Percentiles rank a stretch among this genome's conserved stretches.
phyloP scores from a whole-genome alignment of 768 basidiomycete species.

The Leccinum variicolor region DNA sequence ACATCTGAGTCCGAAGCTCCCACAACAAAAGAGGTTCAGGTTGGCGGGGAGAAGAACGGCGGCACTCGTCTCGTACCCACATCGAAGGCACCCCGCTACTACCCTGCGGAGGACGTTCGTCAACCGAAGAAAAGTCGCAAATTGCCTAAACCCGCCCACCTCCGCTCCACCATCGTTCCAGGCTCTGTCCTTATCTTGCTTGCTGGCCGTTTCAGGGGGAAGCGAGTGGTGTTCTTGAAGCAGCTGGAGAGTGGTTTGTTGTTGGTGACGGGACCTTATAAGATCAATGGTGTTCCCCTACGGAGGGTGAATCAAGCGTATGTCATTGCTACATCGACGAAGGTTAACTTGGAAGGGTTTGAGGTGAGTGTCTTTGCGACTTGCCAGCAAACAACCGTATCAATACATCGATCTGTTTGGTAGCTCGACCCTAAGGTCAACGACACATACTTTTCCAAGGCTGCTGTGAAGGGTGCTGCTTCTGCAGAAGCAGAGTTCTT shows the following conservation, averaged over 20 bases:
- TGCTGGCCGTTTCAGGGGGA: slow-evolving; percentile 96
- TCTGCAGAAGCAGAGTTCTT: slow-evolving; percentile 99
- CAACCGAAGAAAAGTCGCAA: slow-evolving; percentile 92
- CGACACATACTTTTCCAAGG: slow-evolving; percentile 92
- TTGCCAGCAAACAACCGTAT: neutral
- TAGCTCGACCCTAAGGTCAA: slow-evolving; percentile 88
- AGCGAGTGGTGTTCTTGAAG: slow-evolving; percentile 98
- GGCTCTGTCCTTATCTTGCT: slow-evolving; percentile 95
- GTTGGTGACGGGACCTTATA: slow-evolving; percentile 96
- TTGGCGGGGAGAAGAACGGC: slow-evolving; percentile 91
- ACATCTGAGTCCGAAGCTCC: slow-evolving; percentile 65
- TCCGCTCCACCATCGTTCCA: slow-evolving; percentile 87
- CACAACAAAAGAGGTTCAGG: slow-evolving; percentile 69
- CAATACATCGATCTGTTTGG: slow-evolving; percentile 7
- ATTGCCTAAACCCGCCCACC: slow-evolving; percentile 68
- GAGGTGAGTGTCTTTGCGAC: slow-evolving; percentile 49
- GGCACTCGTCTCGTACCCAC: slow-evolving; percentile 84
- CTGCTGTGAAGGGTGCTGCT: slow-evolving; percentile 58
- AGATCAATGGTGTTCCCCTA: slow-evolving; percentile 97
- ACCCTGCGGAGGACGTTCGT: slow-evolving; percentile 92
- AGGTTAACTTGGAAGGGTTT: slow-evolving; percentile 73
- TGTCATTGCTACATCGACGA: slow-evolving; percentile 97
- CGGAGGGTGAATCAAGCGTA: slow-evolving; percentile 98
- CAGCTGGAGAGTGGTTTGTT: slow-evolving; percentile 89
- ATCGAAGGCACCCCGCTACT: slow-evolving; percentile 83